Base-by-base conservation (phyloP, 75 land plant species). In the Cryptomeria japonica region DNA sequence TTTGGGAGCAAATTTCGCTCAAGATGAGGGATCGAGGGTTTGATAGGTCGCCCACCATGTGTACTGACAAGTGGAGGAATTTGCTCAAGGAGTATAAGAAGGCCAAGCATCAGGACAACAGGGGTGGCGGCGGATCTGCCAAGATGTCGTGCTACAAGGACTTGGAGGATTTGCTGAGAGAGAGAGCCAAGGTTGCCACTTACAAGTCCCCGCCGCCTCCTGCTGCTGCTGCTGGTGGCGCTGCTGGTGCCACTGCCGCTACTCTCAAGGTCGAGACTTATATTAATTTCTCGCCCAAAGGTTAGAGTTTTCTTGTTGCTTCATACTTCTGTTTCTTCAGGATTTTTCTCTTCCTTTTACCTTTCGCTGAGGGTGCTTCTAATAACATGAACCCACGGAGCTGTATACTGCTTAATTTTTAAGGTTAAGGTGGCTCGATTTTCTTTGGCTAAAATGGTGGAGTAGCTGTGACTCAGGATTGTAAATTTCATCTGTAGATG, bases 1-100 rank as follows among this genome's bases (percentile, higher is more conserved):
- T 98, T 86, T 98, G 99, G 99, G 99, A 97, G 87, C 96, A 95
- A 90, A 98, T 98, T 46, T 97, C 99, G 10, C 80, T 87, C 32
- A 97, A 97, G 87, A 98, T 98, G 99, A 93, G 98, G 88, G 97
- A 98, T 44, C 91, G 92, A 34, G 99, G 99, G 51, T 98, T 93
- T 86, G 99, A 97, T 49, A 90, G 99, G 83, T 97, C 99, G 46
- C 95, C 99, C 1, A 97, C 97, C 10, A 98, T 98, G 99, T 98
- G 99, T 82, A 98, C 97, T 13, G 99, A 98, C 86, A 98, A 98
- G 88, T 98, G 99, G 99, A 91, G 99, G 90, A 98, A 98, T 83
- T 85, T 98, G 90, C 82, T 98, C 56, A 98, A 98, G 91, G 99
- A 98, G 94, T 98, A 90, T 85, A 98, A 97, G 93, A 98, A 98